Evolutionary conservation across 1,284 basidiomycete species (phyloP), one percentile per base, ranked within the genome.

Genomic region (Pseudozyma hubeiensis): DNA sequence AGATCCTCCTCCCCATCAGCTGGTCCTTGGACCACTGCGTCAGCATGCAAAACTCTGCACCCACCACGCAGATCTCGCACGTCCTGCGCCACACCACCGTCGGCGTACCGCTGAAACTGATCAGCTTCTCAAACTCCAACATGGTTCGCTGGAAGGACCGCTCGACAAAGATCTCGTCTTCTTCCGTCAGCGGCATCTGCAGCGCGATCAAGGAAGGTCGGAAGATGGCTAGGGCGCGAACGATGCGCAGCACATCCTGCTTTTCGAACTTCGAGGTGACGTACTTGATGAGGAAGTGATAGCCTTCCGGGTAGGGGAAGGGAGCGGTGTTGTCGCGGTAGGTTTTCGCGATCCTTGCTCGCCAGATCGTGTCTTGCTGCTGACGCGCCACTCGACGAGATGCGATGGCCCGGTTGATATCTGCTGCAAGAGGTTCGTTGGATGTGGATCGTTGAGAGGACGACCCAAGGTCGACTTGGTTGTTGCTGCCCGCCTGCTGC

Each of bases 71-170:
- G 40, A 99, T 94, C 86, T 99, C 97, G 81, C 96, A 96, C 16
- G 97, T 99, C 51, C 96, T 88, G 34, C 96, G 90, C 96, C 96
- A 99, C 2, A 97, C 93, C n/a, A 97, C 94, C 0, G 96, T 99
- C 3, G 96, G 97, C n/a, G 97, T 99, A 6, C 96, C 97, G 68
- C 92, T 95, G 85, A 94, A 97, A 45, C 93, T 94, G 73, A 99
- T 96, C 70, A 98, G 88, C 85, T 97, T 97, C 85, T 97, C 94
- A 61, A 97, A 89, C 87, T 98, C 94, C 77, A 97, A 88, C 71
- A 97, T 87, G 30, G 94, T 94, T 45, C 96, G 89, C 85, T 97
- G 95, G 84, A 98, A 94, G 73, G 93, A 95, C 74, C 92, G 91
- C 86, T 98, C 95, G 60, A 97, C 91, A 85, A 98, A 98, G 4